A percentile compares a stretch with the other conserved stretches of the same genome.
phyloP scores from a whole-genome alignment of 495 filamentous ascomycete species.

The Aspergillus diversus region DNA sequence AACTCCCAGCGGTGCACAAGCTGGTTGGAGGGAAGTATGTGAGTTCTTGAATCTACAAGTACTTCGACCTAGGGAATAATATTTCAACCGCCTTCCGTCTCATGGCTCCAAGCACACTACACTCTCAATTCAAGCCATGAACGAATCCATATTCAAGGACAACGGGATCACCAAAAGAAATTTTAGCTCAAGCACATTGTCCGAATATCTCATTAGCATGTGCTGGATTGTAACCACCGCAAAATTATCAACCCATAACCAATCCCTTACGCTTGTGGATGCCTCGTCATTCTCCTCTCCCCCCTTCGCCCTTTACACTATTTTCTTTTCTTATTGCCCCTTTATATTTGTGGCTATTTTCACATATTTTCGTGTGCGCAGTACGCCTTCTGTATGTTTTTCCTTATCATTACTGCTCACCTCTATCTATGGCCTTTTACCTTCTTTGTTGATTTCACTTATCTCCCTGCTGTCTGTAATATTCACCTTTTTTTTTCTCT shows the following conservation, averaged over 20 bases:
- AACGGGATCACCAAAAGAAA: no score
- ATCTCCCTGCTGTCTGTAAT: conserved; percentile 5
- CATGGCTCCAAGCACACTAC: background rate
- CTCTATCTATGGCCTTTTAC: background rate
- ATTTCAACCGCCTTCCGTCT: background rate
- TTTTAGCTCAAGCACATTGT: background rate
- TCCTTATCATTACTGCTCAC: conserved; percentile 6
- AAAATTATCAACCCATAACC: background rate
- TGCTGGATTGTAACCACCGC: no score
- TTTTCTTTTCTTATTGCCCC: conserved; percentile 9
- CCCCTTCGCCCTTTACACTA: conserved; percentile 11
- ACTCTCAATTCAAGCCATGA: background rate
- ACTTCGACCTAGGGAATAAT: conserved; percentile 1
- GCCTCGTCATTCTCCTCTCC: conserved; percentile 17
- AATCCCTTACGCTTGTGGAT: background rate
- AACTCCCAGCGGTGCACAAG: conserved; percentile 71
- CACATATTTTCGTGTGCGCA: background rate
- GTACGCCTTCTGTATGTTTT: conserved; percentile 4
- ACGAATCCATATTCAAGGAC: background rate
- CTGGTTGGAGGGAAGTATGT: conserved; percentile 78
- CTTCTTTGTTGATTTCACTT: conserved; percentile 4
- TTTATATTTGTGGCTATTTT: background rate
- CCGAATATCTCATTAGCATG: background rate
- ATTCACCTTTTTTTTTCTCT: background rate
- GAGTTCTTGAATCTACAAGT: conserved; percentile 30